Evolutionary conservation across 257 asterid species (phyloP).

Genomic region (Przewalskia tangutica): DNA sequence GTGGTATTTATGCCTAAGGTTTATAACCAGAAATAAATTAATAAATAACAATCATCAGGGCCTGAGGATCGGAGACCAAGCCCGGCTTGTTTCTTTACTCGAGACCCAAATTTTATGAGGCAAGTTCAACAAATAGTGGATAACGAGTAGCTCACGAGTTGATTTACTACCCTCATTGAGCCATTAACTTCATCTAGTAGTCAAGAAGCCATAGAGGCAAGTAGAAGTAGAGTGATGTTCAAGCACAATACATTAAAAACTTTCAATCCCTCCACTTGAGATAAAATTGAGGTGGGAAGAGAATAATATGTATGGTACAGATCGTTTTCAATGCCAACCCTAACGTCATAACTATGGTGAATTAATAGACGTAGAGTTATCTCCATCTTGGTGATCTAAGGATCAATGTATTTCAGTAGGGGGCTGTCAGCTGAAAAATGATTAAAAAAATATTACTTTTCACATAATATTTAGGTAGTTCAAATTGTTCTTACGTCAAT

Average conservation of each 20-base stretch:
- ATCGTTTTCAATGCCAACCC: not conserved
- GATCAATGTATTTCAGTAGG: not conserved
- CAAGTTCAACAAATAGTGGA: not conserved
- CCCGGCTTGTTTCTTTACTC: not conserved
- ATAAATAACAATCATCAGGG: not conserved
- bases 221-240: not conserved
- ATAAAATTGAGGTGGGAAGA: not conserved
- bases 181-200: not conserved
- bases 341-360: not conserved
- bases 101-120: not conserved
- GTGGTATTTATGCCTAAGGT: not conserved
- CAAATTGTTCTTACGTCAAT: slow-evolving; percentile 1
- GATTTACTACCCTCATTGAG: not conserved
- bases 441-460: not conserved
- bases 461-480: not conserved
- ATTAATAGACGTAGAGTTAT: not conserved
- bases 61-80: not conserved
- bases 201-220: not conserved
- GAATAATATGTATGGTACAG: not conserved
- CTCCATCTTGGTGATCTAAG: not conserved
- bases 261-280: not conserved
- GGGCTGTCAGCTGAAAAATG: not conserved
- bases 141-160: not conserved
- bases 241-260: not conserved
- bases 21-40: not conserved